Evolutionary conservation across 2,329 filamentous ascomycete genomes (phyloP).

Genomic region (Aspergillus costaricaensis): DNA sequence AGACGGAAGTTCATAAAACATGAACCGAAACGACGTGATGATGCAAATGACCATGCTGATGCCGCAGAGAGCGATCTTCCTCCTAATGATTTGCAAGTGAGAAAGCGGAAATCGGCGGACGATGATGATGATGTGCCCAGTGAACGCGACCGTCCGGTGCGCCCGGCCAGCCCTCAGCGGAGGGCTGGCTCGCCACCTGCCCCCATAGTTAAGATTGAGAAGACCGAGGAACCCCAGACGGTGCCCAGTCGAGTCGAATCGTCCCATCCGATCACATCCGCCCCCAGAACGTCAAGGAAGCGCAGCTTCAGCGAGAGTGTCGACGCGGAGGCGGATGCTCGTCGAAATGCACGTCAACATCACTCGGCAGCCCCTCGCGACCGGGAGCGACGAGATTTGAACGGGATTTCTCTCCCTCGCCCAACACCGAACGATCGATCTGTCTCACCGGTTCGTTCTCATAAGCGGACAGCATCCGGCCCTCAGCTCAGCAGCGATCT

Average conservation of each 20-base stretch:
- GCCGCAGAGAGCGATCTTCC: slow-evolving; percentile 23
- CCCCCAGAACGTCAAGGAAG: slow-evolving; percentile 32
- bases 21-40: slow-evolving; percentile 36
- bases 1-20: slow-evolving; percentile 45
- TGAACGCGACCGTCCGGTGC: slow-evolving; percentile 24
- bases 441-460: slow-evolving; percentile 38
- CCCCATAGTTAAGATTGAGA: slow-evolving; percentile 41
- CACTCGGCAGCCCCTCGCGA: slow-evolving; percentile 21
- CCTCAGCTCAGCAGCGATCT: slow-evolving; percentile 30
- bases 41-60: slow-evolving; percentile 24
- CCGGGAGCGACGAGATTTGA: slow-evolving; percentile 30
- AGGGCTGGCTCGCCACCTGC: slow-evolving; percentile 28
- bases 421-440: slow-evolving; percentile 38
- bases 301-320: slow-evolving; percentile 42
- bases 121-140: slow-evolving; percentile 27
- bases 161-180: slow-evolving; percentile 29
- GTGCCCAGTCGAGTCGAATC: slow-evolving; percentile 26
- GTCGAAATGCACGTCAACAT: slow-evolving; percentile 25
- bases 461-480: slow-evolving; percentile 41
- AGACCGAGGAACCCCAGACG: slow-evolving; percentile 32
- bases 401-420: slow-evolving; percentile 29
- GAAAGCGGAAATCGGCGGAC: slow-evolving; percentile 34
- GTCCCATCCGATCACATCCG: slow-evolving; percentile 16
- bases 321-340: slow-evolving; percentile 32
- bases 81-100: slow-evolving; percentile 26